Percentiles rank a stretch among this genome's conserved stretches.
Conservation (phyloP, 768 basidiomycete genomes). For the Lactarius sanguifluus region DNA sequence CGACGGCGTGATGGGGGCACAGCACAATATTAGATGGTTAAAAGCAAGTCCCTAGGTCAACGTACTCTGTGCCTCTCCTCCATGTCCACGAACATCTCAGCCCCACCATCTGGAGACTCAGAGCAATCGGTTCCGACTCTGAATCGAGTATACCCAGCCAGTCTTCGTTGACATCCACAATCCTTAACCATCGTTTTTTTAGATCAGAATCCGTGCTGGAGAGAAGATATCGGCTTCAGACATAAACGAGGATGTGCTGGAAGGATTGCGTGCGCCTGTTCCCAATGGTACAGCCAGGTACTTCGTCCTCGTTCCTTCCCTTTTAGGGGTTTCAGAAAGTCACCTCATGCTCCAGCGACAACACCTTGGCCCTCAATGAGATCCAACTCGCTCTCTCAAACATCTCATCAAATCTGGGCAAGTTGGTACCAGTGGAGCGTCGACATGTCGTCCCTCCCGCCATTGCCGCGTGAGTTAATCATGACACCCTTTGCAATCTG, state of each 20-base stretch:
- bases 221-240: neutral
- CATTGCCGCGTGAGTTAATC: constrained; percentile 10
- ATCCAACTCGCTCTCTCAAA: neutral
- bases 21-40: neutral
- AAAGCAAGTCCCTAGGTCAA: neutral
- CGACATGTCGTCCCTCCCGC: neutral
- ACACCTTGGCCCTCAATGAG: neutral
- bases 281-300: neutral
- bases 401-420: constrained; percentile 2
- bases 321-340: neutral
- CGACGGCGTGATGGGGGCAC: neutral
- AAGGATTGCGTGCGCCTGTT: neutral
- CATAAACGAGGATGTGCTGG: neutral
- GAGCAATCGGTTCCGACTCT: neutral
- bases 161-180: neutral
- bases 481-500: constrained; percentile 1
- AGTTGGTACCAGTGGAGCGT: constrained; percentile 5
- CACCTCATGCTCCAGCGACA: neutral
- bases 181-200: neutral
- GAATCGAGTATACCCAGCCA: neutral
- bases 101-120: neutral
- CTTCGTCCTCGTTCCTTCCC: neutral
- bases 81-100: neutral
- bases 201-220: neutral
- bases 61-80: neutral